Evolutionary conservation across 139 green algal species (phyloP).

Genomic region (Volvox africanus): DNA sequence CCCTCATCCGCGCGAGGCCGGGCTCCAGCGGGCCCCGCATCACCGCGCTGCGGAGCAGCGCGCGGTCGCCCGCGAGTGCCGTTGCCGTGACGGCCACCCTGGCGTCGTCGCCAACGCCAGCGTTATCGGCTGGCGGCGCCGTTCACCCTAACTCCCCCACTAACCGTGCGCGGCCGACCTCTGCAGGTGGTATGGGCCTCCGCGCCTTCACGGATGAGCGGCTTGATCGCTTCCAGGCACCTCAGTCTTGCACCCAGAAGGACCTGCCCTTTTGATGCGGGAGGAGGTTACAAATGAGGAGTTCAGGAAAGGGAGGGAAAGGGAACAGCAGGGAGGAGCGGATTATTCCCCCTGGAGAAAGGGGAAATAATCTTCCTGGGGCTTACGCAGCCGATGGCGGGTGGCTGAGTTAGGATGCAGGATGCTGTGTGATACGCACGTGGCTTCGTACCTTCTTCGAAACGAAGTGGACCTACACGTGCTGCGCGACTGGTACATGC

Average conservation of each 20-base stretch:
- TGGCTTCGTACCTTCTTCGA: no score
- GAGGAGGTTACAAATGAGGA: no score
- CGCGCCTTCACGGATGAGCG: slow-evolving; percentile 7
- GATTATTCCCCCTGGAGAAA: no score
- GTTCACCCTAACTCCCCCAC: background rate
- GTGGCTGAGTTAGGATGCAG: no score
- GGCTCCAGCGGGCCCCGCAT: background rate
- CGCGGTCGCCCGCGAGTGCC: no score
- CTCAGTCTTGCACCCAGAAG: background rate
- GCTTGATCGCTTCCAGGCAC: background rate
- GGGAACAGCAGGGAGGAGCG: background rate
- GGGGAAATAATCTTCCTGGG: no score
- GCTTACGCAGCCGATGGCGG: no score
- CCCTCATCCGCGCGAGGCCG: background rate
- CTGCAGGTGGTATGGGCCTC: slow-evolving; percentile 29
- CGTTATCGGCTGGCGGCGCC: background rate
- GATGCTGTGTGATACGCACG: no score
- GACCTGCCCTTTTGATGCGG: slow-evolving; percentile 1
- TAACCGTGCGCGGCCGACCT: slow-evolving; percentile 3
- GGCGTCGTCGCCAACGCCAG: no score
- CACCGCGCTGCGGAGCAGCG: background rate
- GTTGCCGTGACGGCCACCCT: no score
- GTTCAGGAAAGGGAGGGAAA: background rate
- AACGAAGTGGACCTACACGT: no score
- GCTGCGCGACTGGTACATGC: no score